Percentiles rank a stretch among this genome's conserved stretches.
These are phyloP conservation scores for Juglanconis juglandina DNA, from an alignment of 2,329 filamentous ascomycete species.

Conservation along the genomic window DNA sequence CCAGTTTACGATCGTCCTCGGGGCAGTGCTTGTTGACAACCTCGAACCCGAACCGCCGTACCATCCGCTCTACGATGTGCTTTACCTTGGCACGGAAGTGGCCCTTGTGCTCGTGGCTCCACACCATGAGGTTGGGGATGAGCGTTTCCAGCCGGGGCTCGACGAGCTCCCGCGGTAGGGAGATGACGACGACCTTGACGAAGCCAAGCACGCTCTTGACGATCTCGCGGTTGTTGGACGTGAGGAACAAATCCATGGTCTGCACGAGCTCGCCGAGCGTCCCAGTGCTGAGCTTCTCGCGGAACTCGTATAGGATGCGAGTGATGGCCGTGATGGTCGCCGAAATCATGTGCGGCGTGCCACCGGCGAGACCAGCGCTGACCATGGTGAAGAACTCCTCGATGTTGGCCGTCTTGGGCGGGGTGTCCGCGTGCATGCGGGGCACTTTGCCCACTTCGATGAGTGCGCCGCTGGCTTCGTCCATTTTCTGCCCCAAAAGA, in stretches of 20 bases:
- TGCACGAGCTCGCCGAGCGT: slow-evolving; percentile 82
- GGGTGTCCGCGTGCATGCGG: slow-evolving; percentile 79
- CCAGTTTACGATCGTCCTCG: slow-evolving; percentile 82
- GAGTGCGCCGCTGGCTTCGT: slow-evolving; percentile 58
- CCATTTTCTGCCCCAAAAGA: slow-evolving; percentile 79
- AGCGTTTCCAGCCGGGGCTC: slow-evolving; percentile 71
- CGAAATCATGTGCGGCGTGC: slow-evolving; percentile 94
- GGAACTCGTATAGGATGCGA: slow-evolving; percentile 90
- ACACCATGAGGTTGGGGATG: slow-evolving; percentile 87
- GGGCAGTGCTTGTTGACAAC: slow-evolving; percentile 77
- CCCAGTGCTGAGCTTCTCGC: slow-evolving; percentile 61
- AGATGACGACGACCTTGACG: slow-evolving; percentile 91
- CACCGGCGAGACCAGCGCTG: slow-evolving; percentile 87
- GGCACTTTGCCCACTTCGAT: slow-evolving; percentile 85
- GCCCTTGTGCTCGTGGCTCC: slow-evolving; percentile 97
- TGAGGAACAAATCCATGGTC: slow-evolving; percentile 93
- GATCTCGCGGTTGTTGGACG: slow-evolving; percentile 94
- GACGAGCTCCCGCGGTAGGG: slow-evolving; percentile 75
- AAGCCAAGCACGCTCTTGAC: slow-evolving; percentile 93
- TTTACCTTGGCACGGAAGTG: slow-evolving; percentile 97
- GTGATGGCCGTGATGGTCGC: slow-evolving; percentile 94
- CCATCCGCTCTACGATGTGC: slow-evolving; percentile 93
- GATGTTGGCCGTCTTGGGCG: slow-evolving; percentile 72
- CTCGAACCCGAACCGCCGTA: slow-evolving; percentile 84
- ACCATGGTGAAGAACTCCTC: slow-evolving; percentile 99